Evolutionary conservation across 805 yeast species (phyloP).

Genomic region (Starmerella sirachaensis): DNA sequence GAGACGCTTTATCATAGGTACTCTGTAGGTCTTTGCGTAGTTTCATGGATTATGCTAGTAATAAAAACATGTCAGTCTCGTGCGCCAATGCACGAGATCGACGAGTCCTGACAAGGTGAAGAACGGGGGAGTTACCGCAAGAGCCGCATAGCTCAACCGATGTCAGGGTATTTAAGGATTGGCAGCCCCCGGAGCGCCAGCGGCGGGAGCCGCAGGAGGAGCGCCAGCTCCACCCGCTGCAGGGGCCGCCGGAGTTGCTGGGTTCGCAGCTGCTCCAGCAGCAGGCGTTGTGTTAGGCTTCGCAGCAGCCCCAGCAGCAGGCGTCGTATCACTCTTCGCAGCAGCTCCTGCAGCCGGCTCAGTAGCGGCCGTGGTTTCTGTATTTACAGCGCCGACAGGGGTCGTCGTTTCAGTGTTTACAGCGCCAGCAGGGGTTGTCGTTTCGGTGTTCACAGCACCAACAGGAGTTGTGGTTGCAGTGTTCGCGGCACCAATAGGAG

Average conservation of each 20-base stretch:
- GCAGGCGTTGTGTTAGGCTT: not conserved
- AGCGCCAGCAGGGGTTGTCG: not conserved
- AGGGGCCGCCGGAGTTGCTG: slow-evolving; percentile 3
- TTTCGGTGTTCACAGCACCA: not conserved
- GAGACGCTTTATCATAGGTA: too few species aligned
- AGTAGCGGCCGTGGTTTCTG: slow-evolving; percentile 5
- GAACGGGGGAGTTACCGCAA: too few species aligned
- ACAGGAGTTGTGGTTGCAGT: not conserved
- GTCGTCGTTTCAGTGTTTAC: slow-evolving; percentile 1
- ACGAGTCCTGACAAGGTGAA: too few species aligned
- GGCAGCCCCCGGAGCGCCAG: slow-evolving; percentile 3
- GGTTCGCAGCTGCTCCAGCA: not conserved
- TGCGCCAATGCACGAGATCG: too few species aligned
- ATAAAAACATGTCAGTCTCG: too few species aligned
- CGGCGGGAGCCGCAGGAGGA: slow-evolving; percentile 2
- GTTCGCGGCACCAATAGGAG: not conserved
- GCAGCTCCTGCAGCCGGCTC: slow-evolving; percentile 3
- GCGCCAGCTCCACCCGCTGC: not conserved
- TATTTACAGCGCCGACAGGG: slow-evolving; percentile 3
- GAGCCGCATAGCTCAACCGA: too few species aligned
- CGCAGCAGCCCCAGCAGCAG: slow-evolving; percentile 4
- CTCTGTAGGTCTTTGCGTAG: too few species aligned
- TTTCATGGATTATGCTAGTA: too few species aligned
- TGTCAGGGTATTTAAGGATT: too few species aligned
- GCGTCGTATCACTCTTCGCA: slow-evolving; percentile 2